Percentiles rank a stretch among this genome's conserved stretches.
Conservation (phyloP, 2,329 filamentous ascomycete genomes). For the Stenocarpella maydis region DNA sequence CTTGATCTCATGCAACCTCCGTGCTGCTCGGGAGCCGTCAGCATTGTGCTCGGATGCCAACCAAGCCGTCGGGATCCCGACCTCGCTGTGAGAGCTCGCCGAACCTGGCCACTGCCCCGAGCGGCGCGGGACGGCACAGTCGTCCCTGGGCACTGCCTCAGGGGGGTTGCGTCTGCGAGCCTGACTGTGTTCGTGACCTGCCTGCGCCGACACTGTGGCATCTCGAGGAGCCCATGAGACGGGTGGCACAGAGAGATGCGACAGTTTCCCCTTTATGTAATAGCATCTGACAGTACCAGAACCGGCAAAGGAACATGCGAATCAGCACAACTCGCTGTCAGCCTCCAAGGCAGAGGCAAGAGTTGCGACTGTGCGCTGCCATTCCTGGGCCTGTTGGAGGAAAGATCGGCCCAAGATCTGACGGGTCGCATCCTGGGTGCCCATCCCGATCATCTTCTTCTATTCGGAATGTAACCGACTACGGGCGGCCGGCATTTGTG, state of each 20-base stretch:
- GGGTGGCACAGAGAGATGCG: slow-evolving; percentile 27
- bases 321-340: slow-evolving; percentile 8
- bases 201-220: background rate
- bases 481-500: slow-evolving; percentile 29
- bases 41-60: slow-evolving; percentile 12
- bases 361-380: slow-evolving; percentile 1
- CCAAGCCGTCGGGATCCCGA: slow-evolving; percentile 19
- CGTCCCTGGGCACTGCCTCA: background rate
- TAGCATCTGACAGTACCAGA: slow-evolving; percentile 17
- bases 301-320: background rate
- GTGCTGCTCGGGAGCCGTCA: slow-evolving; percentile 22
- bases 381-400: slow-evolving; percentile 10
- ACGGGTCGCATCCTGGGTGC: slow-evolving; percentile 18
- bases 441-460: slow-evolving; percentile 29
- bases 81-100: background rate
- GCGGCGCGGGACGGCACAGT: background rate
- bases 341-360: slow-evolving; percentile 25
- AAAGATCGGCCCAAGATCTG: slow-evolving; percentile 35
- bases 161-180: background rate
- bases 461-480: slow-evolving; percentile 33
- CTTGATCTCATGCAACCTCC: slow-evolving; percentile 3
- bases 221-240: background rate
- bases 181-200: slow-evolving; percentile 1
- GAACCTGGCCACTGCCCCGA: background rate
- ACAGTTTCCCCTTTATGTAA: slow-evolving; percentile 14